Evolutionary conservation across 2,329 filamentous ascomycete species (phyloP).

Genomic region (Beauveria sp.): DNA sequence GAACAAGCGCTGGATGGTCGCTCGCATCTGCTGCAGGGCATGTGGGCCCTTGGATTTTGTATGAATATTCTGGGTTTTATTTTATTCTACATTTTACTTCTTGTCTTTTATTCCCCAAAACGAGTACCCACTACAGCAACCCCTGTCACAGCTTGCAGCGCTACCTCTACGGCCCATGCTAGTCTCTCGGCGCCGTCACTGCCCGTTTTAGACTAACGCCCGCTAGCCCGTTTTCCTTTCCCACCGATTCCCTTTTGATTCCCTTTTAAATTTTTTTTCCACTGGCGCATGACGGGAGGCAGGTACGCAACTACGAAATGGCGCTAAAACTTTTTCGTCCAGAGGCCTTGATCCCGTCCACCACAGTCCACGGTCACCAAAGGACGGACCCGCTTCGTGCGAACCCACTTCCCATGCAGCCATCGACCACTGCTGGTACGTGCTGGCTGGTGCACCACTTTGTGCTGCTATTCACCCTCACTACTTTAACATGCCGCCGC

Average conservation of each 20-base stretch:
- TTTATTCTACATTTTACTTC: neutral
- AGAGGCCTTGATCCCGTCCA: neutral
- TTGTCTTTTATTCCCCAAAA: neutral
- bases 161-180: neutral
- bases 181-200: neutral
- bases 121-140: neutral
- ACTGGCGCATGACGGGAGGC: constrained; percentile 8
- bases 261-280: neutral
- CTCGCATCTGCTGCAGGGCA: constrained; percentile 6
- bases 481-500: constrained; percentile 8
- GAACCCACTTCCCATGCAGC: constrained; percentile 8
- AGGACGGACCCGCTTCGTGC: neutral
- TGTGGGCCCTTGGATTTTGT: neutral
- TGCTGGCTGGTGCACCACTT: neutral
- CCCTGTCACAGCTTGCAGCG: neutral
- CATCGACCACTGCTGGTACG: neutral
- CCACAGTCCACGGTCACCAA: neutral
- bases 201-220: neutral
- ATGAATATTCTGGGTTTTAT: neutral
- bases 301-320: constrained; percentile 3
- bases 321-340: constrained; percentile 9
- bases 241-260: neutral
- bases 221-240: no score
- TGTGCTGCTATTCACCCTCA: neutral
- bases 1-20: neutral